Base-by-base conservation (phyloP, 805 yeast genomes). In the Candida cerambycidarum region DNA sequence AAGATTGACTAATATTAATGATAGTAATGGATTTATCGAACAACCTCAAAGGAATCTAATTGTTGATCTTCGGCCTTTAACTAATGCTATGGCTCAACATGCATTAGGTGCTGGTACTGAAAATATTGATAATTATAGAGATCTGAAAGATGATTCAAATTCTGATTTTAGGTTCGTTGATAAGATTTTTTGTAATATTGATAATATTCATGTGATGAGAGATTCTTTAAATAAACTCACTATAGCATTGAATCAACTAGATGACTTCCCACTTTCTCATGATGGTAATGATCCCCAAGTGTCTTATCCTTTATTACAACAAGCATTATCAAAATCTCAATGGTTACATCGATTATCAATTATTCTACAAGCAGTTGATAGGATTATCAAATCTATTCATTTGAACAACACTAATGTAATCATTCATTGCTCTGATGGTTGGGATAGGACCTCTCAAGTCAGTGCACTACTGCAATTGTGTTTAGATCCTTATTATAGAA, bases 41-140 rank as follows among this genome's bases (percentile, higher is more conserved):
- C 72, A 67, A 47, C 71, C 72, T 5, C 68, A 67, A 62, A 59
- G 52, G 56, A 75, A 90, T 55, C 62, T 93, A 21, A 82, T 93
- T 23, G 92, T 89, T 4, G 99, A 93, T 65, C 85, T 95, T 16
- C 71, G 99, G 43, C 99, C 99, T 0, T 62, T 89, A 18, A 85
- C 97, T 0, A 93, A 93, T 62, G 98, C 98, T 6, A 78, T 89
- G 78, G 98, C 97, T 0, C 98, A 93, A 55, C 87, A 88, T 35
- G 98, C 98, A 0, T 65, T 93, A 12, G 99, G 99, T 10, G 99
- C 97, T n/a, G 99, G 99, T 1, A 85, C 97, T 0, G 99, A 93
- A 58, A 84, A 79, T 51, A 86, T 89, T 74, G 97, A 92, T 44
- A 80, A 89, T 57, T 92, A 93, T 64, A 75, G 81, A 39, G 73